Conservation (phyloP, 2,329 filamentous ascomycete genomes). For the Sporothrix dimorphospora region DNA sequence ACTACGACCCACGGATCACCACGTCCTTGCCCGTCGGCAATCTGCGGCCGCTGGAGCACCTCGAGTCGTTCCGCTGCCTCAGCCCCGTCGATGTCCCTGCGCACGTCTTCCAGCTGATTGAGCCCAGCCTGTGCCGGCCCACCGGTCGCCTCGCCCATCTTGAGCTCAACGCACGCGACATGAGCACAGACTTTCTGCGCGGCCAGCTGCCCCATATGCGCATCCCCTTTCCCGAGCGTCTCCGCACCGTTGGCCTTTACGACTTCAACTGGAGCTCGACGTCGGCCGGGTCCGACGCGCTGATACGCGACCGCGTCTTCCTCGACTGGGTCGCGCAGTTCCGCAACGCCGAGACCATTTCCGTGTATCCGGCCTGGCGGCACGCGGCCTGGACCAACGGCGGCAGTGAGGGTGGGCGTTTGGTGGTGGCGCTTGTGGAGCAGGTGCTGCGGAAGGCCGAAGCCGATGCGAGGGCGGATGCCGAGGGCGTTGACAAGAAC, state of each 20-base stretch:
- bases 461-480: not conserved
- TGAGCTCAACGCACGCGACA: constrained; percentile 24
- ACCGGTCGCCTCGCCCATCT: constrained; percentile 27
- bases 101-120: constrained; percentile 21
- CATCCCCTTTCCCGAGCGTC: constrained; percentile 19
- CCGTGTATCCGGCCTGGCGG: constrained; percentile 26
- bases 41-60: not conserved
- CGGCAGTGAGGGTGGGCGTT: not conserved
- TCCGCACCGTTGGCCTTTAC: constrained; percentile 31
- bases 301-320: constrained; percentile 22
- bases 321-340: constrained; percentile 32
- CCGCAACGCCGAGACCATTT: constrained; percentile 24
- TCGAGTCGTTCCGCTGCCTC: constrained; percentile 30
- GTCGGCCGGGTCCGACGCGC: not conserved
- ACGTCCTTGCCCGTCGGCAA: too few relatives aligned
- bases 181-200: constrained; percentile 1
- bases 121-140: constrained; percentile 12
- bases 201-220: not conserved
- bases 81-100: not conserved
- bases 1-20: not conserved
- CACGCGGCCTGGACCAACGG: not conserved
- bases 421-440: constrained; percentile 27
- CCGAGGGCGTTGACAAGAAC: not conserved
- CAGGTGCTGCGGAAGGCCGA: not conserved
- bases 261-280: constrained; percentile 27